These are phyloP conservation scores for Sclerotinia minor DNA, from an alignment of 2,329 filamentous ascomycete species.

Conservation along the genomic window DNA sequence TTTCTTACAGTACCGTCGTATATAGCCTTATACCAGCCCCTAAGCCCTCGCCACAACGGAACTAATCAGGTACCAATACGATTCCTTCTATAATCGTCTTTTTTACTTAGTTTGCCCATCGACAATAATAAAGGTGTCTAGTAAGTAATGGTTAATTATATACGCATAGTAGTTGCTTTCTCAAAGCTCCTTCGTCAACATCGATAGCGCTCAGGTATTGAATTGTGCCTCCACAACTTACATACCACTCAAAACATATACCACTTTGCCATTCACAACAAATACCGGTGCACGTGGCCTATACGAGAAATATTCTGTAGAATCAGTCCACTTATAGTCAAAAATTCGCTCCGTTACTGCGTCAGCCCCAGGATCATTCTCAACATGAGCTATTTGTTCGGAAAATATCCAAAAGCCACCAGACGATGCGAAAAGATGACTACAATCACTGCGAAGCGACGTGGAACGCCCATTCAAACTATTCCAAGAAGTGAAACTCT, in stretches of 20 bases:
- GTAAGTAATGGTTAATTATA: not conserved
- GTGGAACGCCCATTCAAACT: not conserved
- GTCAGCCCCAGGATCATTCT: not conserved
- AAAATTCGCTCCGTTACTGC: not conserved
- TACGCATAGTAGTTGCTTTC: not conserved
- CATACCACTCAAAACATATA: not conserved
- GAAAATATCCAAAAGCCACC: not conserved
- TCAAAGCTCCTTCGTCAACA: not conserved
- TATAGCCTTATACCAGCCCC: slow-evolving; percentile 12
- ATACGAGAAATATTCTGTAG: not conserved
- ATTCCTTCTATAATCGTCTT: not conserved
- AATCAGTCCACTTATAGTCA: not conserved
- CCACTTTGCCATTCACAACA: not conserved
- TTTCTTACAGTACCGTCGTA: slow-evolving; percentile 4
- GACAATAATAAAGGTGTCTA: not conserved
- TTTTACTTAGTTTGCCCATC: not conserved
- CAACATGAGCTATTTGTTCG: not conserved
- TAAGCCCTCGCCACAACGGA: slow-evolving; percentile 11
- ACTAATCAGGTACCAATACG: not conserved
- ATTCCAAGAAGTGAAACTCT: not conserved
- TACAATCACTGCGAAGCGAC: not conserved
- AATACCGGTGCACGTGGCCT: not conserved
- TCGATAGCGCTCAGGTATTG: not conserved
- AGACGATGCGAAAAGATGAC: not conserved
- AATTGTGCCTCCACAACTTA: not conserved